phyloP scores from a whole-genome alignment of 2,329 filamentous ascomycete species.

The Epichloe festucae region DNA sequence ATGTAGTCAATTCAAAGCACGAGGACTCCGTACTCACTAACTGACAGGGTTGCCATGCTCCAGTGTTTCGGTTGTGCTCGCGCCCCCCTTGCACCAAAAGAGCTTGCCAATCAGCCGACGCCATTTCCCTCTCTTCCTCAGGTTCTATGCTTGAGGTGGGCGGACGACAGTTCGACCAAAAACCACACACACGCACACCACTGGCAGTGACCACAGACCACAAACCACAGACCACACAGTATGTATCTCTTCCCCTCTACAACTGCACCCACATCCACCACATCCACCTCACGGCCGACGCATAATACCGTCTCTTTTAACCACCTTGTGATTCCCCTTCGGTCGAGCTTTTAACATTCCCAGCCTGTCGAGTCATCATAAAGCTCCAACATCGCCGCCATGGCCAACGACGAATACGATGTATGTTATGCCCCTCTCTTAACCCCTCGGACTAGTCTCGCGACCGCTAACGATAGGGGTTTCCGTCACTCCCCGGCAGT shows the following conservation, averaged over 20 bases:
- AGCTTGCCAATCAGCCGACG: not conserved
- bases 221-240: not conserved
- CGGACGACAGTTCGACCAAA: not conserved
- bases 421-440: constrained; percentile 41
- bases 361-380: not conserved
- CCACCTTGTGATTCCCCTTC: not conserved
- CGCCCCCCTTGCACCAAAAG: not conserved
- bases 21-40: too few species aligned
- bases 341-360: not conserved
- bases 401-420: constrained; percentile 99
- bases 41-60: too few species aligned
- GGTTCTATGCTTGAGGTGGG: not conserved
- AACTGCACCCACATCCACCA: constrained; percentile 4
- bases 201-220: not conserved
- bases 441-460: constrained; percentile 10
- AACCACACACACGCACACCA: not conserved
- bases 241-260: constrained; percentile 5
- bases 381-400: constrained; percentile 33
- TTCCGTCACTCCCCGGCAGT: constrained; percentile 40
- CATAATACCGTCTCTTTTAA: not conserved
- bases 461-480: constrained; percentile 19
- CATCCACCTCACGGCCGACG: constrained; percentile 1
- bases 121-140: not conserved
- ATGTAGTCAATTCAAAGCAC: too few species aligned
- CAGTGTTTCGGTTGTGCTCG: not conserved